Evolutionary conservation across 257 asterid genomes (phyloP).

Genomic region (Solanum pinnatisectum): DNA sequence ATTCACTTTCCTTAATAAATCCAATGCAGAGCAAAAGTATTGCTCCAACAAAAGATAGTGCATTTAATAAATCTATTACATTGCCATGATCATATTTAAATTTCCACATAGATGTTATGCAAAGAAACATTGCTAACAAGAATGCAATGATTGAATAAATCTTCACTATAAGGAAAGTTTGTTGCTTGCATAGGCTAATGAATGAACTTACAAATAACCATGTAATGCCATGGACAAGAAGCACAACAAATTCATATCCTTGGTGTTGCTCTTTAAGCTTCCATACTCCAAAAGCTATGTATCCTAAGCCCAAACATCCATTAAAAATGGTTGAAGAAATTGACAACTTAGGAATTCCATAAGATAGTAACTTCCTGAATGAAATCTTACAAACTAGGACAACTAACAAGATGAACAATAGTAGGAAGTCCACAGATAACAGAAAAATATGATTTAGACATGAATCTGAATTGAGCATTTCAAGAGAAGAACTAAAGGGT

Average conservation of each 20-base stretch:
- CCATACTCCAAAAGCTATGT: background rate
- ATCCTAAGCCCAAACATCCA: background rate
- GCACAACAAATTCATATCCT: background rate
- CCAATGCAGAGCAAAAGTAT: background rate
- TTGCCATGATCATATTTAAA: background rate
- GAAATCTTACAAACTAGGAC: background rate
- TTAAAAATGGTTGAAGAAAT: background rate
- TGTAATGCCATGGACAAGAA: slow-evolving; percentile 5
- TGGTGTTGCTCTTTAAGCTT: background rate
- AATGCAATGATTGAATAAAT: background rate
- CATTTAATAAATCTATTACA: background rate
- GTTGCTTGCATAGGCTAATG: background rate
- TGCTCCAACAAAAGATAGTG: background rate
- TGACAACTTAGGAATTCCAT: background rate
- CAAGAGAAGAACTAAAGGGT: background rate
- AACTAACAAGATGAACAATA: background rate
- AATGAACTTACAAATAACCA: slow-evolving; percentile 7
- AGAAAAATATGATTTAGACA: background rate
- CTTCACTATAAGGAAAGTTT: background rate
- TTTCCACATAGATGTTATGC: background rate
- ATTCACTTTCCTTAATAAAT: background rate
- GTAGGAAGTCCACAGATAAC: background rate
- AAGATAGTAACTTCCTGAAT: background rate
- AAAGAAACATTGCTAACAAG: background rate
- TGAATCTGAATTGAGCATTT: background rate